A percentile compares a stretch with the other conserved stretches of the same genome.
Conservation (phyloP, 768 basidiomycete genomes). For the Tulasnella sp. region DNA sequence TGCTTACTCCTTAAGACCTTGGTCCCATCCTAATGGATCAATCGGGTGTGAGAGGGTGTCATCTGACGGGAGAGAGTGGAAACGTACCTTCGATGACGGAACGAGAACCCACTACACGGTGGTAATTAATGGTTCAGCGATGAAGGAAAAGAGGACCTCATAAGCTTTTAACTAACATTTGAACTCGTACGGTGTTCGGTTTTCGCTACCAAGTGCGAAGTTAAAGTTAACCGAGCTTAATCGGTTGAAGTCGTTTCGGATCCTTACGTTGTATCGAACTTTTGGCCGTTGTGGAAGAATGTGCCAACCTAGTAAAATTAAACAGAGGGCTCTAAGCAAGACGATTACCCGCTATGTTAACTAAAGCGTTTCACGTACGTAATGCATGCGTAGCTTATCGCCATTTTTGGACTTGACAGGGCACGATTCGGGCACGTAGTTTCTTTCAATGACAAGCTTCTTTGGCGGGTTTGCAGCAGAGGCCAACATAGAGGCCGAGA, state of each 20-base stretch:
- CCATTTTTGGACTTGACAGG: constrained; percentile 42
- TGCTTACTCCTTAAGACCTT: constrained; percentile 56
- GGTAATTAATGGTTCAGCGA: not conserved
- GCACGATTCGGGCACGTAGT: constrained; percentile 25
- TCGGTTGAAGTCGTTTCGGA: not conserved
- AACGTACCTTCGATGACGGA: not conserved
- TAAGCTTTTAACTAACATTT: not conserved
- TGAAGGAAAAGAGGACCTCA: not conserved
- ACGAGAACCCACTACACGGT: not conserved
- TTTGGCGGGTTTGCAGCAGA: constrained; percentile 22
- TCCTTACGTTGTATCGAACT: not conserved
- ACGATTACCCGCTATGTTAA: not conserved
- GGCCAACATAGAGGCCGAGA: constrained; percentile 3
- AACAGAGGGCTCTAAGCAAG: constrained; percentile 60
- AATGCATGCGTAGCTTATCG: constrained; percentile 69
- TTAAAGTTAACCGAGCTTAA: not conserved
- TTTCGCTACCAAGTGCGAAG: not conserved
- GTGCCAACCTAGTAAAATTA: constrained; percentile 47
- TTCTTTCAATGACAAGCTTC: constrained; percentile 23
- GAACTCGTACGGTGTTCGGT: not conserved
- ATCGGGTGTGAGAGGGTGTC: not conserved
- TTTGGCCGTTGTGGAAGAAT: not conserved
- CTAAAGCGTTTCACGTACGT: constrained; percentile 48
- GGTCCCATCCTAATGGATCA: constrained; percentile 58
- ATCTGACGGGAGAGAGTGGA: not conserved